These are phyloP conservation scores for Saturnispora bothae DNA, from an alignment of 805 yeast genomes.

Conservation along the genomic window DNA sequence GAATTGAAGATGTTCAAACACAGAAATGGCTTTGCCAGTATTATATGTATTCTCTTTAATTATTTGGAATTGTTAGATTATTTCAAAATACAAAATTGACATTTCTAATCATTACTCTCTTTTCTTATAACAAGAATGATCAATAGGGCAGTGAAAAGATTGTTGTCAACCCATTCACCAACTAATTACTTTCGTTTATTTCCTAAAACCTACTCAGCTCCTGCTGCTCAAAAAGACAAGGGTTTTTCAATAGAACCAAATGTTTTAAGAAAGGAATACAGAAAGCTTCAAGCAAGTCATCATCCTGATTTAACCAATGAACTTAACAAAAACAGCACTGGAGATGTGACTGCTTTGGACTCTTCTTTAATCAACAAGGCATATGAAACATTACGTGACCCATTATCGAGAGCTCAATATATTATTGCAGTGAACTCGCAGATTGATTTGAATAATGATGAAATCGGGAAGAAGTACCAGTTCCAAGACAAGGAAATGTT, in stretches of 20 bases:
- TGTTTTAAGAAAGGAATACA: constrained; percentile 60
- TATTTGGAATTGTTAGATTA: too few species aligned
- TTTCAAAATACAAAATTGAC: too few species aligned
- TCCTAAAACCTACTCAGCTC: constrained; percentile 62
- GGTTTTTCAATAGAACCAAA: constrained; percentile 44
- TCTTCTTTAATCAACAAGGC: constrained; percentile 64
- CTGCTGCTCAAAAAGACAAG: constrained; percentile 50
- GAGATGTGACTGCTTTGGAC: constrained; percentile 19
- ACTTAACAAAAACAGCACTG: constrained; percentile 17
- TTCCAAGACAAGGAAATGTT: constrained; percentile 42
- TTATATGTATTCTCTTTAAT: too few species aligned
- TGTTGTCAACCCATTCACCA: neutral
- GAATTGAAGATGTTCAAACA: too few species aligned
- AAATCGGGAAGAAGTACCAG: constrained; percentile 30
- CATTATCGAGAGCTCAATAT: constrained; percentile 61
- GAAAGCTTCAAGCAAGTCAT: constrained; percentile 55
- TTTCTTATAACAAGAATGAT: neutral
- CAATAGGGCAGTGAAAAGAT: neutral
- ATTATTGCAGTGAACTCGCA: constrained; percentile 34
- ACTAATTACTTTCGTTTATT: constrained; percentile 49
- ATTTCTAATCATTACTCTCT: too few species aligned
- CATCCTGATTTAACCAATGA: constrained; percentile 63
- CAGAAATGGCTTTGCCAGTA: too few species aligned
- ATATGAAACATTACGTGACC: constrained; percentile 58
- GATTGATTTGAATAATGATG: constrained; percentile 53